Evolutionary conservation across 2,329 filamentous ascomycete genomes (phyloP), one percentile per base, ranked within the genome.

Genomic region (Herpotrichia juniperi): DNA sequence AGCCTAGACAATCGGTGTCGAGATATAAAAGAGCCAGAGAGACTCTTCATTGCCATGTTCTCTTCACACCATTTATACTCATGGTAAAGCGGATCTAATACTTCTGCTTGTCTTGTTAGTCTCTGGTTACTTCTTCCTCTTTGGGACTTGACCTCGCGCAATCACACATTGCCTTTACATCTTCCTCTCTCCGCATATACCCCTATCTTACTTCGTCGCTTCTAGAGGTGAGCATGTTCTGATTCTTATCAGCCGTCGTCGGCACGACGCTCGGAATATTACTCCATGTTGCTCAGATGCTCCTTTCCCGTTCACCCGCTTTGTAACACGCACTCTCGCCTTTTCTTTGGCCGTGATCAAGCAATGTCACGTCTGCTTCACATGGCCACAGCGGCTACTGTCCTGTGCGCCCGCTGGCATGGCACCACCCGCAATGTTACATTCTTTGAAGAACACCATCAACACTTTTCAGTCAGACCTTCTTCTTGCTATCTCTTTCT

Each of bases 11-110:
- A 16, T 24, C 26, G 21, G n/a, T 11, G 46, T 14, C 11, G 30
- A 42, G 35, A 48, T 57, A 57, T 57, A 57, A 57, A 57, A 44
- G 46, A 49, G 47, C 22, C 24, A 19, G 46, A 42, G 42, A n/a
- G 26, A 16, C 34, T 50, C 34, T 43, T 42, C 19, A 17, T 42
- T 46, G 42, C 39, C 28, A 46, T 25, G 4, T 34, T 45, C 28
- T 43, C 47, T 50, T 39, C 22, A 48, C 49, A 51, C 25, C 44
- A 46, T 48, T 32, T 37, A 19, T 43, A 16, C 39, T 52, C 37
- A 39, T 48, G 14, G 19, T 35, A 31, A 48, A 43, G 35, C 43
- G 16, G 37, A 32, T 22, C 28, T 37, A 26, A 44, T 28, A 47
- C 7, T 45, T 28, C 39, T 52, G 39, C 40, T 48, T 39, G 37